Evolutionary conservation across 805 yeast species (phyloP).

Genomic region (Candida sakaeoensis): DNA sequence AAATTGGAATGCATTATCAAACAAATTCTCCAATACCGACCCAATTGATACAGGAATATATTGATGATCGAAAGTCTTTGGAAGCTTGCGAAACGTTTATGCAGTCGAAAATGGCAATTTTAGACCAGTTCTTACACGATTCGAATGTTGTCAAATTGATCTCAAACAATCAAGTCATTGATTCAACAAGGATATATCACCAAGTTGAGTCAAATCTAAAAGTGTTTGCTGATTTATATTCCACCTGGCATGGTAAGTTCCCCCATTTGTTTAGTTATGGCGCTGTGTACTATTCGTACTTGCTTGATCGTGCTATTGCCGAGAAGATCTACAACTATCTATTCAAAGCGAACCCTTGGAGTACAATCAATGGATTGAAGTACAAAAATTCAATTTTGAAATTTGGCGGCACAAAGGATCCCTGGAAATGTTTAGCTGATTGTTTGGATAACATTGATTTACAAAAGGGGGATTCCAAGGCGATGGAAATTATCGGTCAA

Average conservation of each 20-base stretch:
- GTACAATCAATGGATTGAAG: slow-evolving; percentile 68
- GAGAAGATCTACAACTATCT: slow-evolving; percentile 75
- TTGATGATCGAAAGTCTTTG: slow-evolving; percentile 48
- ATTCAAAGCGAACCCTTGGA: slow-evolving; percentile 68
- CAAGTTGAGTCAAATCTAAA: slow-evolving; percentile 54
- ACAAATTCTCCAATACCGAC: slow-evolving; percentile 61
- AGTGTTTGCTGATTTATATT: slow-evolving; percentile 62
- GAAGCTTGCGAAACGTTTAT: slow-evolving; percentile 74
- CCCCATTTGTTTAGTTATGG: slow-evolving; percentile 94
- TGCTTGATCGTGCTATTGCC: slow-evolving; percentile 91
- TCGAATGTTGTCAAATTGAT: slow-evolving; percentile 22
- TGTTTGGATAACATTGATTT: slow-evolving; percentile 65
- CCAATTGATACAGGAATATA: slow-evolving; percentile 47
- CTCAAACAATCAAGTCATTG: slow-evolving; percentile 27
- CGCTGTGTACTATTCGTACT: slow-evolving; percentile 86
- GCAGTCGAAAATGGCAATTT: slow-evolving; percentile 84
- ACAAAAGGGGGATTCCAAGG: slow-evolving; percentile 61
- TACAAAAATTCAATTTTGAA: slow-evolving; percentile 66
- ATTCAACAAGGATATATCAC: slow-evolving; percentile 63
- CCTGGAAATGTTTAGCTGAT: slow-evolving; percentile 82
- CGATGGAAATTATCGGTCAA: slow-evolving; percentile 47
- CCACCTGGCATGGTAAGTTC: slow-evolving; percentile 92
- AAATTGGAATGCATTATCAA: slow-evolving; percentile 67
- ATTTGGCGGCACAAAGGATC: slow-evolving; percentile 94
- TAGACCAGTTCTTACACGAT: slow-evolving; percentile 77